Base-by-base conservation (phyloP, 1,284 basidiomycete genomes). In the Veloboletus limbatus region DNA sequence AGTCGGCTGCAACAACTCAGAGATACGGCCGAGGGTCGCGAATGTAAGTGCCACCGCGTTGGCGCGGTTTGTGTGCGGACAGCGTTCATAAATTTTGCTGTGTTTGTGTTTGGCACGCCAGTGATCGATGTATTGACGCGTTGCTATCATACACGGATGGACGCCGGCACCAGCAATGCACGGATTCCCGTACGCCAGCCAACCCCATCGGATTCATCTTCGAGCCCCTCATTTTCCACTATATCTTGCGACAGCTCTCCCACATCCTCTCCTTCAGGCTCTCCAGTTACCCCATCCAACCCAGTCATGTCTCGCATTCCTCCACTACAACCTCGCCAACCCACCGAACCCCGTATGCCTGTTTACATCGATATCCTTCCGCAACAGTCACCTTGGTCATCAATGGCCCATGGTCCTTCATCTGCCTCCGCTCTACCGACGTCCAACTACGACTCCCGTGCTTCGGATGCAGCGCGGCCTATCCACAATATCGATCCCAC, bases 1-100 rank as follows among this genome's bases (percentile, higher is more conserved):
- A 84, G 81, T 57, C 81, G 83, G 41, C 70, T 86, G 27, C 84
- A 87, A 60, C 83, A 86, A 56, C 73, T 86, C 40, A 70, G 82
- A 55, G 82, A 85, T 63, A 82, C 82, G 4, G 74, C 75, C 53
- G 78, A 80, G 37, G 82, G 81, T 33, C 81, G 82, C 59, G 70
- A 76, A 59, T 69, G 83, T 85, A 58, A 65, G 82, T 74, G 34
- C 10, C 47, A 48, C 31, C 36, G 39, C 26, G 2, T 45, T 49
- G 38, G 45, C 26, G 46, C 52, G 51, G 53, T 50, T 42, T 43
- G 36, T 63, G 43, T 65, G 59, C 65, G 59, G 59, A 46, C 56
- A 37, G 47, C 39, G 38, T 54, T 67, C 51, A 64, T 64, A 50
- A 47, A 51, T 46, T 25, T 53, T 65, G 45, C 59, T 48, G 34